These are phyloP conservation scores for Globisporangium polare DNA, from an alignment of 352 stramenopile species.

Conservation along the genomic window DNA sequence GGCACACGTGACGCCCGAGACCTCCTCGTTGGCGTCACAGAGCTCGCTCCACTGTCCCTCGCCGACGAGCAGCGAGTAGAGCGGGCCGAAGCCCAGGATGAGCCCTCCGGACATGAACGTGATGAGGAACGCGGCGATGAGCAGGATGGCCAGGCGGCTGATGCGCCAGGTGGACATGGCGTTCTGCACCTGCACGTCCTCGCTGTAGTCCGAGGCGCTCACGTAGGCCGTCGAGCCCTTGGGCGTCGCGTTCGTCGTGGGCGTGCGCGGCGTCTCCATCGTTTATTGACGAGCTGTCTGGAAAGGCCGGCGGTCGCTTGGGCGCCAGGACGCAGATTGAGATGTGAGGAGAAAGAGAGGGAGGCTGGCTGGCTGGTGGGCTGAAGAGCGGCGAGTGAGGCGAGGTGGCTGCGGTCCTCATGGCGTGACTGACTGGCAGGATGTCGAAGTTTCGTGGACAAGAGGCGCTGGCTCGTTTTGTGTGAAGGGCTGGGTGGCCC, in stretches of 20 bases:
- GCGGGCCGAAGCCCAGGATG: conserved; percentile 43
- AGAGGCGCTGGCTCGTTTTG: neutral
- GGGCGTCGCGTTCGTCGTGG: neutral
- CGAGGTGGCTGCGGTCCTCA: no score
- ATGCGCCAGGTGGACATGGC: conserved; percentile 29
- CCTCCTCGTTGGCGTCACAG: conserved; percentile 21
- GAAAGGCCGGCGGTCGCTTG: neutral
- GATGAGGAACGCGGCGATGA: conserved; percentile 26
- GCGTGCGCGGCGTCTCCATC: neutral
- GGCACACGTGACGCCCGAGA: conserved; percentile 30
- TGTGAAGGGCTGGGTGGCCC: neutral
- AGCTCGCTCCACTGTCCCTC: conserved; percentile 45
- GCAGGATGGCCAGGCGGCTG: conserved; percentile 16
- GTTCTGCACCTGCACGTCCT: conserved; percentile 16
- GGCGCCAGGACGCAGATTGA: neutral
- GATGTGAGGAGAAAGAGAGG: neutral
- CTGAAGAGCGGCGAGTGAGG: no score
- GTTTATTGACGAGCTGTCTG: neutral
- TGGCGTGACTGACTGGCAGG: neutral
- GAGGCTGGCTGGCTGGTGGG: no score
- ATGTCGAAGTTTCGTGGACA: conserved; percentile 2
- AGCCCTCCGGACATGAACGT: conserved; percentile 36
- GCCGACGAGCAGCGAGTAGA: conserved; percentile 44
- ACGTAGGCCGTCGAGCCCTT: neutral
- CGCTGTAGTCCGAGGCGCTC: neutral